Base-by-base conservation (phyloP, 305 asterid species). In the Rubia tinctorum region DNA sequence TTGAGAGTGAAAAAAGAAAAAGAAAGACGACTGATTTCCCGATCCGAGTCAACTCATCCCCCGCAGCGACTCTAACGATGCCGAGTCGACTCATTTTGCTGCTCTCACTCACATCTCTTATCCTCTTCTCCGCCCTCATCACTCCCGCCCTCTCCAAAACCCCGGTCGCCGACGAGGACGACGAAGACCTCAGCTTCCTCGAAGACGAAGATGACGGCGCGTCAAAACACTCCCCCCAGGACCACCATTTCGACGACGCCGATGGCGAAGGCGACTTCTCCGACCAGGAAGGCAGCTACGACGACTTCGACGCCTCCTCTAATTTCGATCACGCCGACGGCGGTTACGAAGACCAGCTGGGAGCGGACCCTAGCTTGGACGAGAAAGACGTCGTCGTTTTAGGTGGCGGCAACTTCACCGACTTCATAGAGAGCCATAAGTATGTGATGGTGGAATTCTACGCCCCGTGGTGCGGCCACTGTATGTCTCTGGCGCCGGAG, bases 381-480 rank as follows among this genome's bases (percentile, higher is more conserved):
- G 98, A 93, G 85, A 84, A 84, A 62, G 90, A 91, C 79, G 97
- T 90, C 69, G 84, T 84, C 69, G 88, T 93, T 44, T 78, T 93
- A 76, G 86, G 78, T 81, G 95, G 84, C 10, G 83, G 93, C 22
- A 93, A 89, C 80, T 93, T 93, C 77, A 89, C 82, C 47, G 95
- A 89, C 14, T 87, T 89, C 80, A 69, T 93, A 1, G 83, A 49
- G 80, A 87, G 76, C 67, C 88, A 89, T 80, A 87, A 81, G 84
- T 87, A 84, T 77, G 96, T 88, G 83, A 86, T 93, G 96, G 95
- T 93, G 82, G 98, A 93, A 71, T 93, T 93, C 75, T 93, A 93
- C 79, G 98, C 97, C 71, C 95, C 97, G 72, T 91, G 97, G 98
- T 91, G 98, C 79, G 97, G 98, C 6, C 98, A 93, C 74, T 93